phyloP scores from a whole-genome alignment of 1,284 basidiomycete species.

The Ganoderma lingzhi region DNA sequence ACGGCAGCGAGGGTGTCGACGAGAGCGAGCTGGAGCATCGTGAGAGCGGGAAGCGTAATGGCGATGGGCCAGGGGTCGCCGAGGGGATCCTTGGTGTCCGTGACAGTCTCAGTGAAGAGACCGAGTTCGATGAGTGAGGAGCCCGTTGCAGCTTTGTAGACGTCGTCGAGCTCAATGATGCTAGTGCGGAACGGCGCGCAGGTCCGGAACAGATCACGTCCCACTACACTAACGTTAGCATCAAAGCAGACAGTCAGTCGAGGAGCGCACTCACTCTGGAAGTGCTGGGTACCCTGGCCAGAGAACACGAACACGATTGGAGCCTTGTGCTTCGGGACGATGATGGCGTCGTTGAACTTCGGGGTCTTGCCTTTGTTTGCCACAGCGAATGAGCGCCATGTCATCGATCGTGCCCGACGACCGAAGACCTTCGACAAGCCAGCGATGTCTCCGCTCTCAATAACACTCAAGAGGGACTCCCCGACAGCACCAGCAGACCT shows the following conservation, averaged over 20 bases:
- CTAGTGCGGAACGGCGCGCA: slow-evolving; percentile 47
- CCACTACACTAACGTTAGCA: slow-evolving; percentile 41
- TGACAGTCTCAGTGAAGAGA: slow-evolving; percentile 37
- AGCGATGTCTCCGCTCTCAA: slow-evolving; percentile 21
- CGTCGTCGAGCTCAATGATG: slow-evolving; percentile 45
- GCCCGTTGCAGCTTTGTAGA: slow-evolving; percentile 42
- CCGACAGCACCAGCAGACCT: slow-evolving; percentile 37
- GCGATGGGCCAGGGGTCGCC: slow-evolving; percentile 45
- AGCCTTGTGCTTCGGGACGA: slow-evolving; percentile 37
- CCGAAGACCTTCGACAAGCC: slow-evolving; percentile 28
- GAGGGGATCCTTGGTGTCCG: slow-evolving; percentile 22
- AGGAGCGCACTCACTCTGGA: slow-evolving; percentile 37
- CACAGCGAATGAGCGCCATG: slow-evolving; percentile 43
- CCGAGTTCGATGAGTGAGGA: slow-evolving; percentile 45
- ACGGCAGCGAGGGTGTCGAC: slow-evolving; percentile 47
- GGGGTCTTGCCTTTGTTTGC: slow-evolving; percentile 4
- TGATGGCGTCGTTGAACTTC: slow-evolving; percentile 36
- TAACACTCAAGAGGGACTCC: background rate
- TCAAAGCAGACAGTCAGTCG: too few relatives aligned
- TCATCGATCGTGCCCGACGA: slow-evolving; percentile 44
- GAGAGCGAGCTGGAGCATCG: slow-evolving; percentile 53
- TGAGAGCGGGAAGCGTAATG: slow-evolving; percentile 47
- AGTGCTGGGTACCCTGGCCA: slow-evolving; percentile 54
- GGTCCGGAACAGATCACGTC: slow-evolving; percentile 46
- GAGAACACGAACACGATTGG: slow-evolving; percentile 50